Conservation (phyloP, 164 flowering plant species). For the Brasenia schreberi region DNA sequence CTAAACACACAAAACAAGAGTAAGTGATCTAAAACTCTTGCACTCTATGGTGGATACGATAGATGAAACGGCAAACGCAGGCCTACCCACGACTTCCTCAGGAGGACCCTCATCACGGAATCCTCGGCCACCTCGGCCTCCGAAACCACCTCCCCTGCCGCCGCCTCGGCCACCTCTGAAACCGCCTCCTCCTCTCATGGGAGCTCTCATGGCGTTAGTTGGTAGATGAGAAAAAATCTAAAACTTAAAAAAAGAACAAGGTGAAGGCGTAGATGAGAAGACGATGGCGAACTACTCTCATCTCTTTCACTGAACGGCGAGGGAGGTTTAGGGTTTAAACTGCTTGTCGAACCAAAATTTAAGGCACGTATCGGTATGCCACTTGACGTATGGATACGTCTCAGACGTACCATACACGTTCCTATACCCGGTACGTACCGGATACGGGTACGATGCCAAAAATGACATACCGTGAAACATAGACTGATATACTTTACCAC, state of each 20-base stretch:
- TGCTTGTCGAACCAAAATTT: not conserved
- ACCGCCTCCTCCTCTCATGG: slow-evolving; percentile 47
- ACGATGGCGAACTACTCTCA: not conserved
- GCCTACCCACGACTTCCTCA: slow-evolving; percentile 55
- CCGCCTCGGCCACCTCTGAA: slow-evolving; percentile 27
- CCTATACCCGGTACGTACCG: too few species aligned
- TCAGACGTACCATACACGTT: too few species aligned
- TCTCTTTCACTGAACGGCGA: not conserved
- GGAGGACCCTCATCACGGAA: slow-evolving; percentile 83
- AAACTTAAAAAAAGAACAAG: not conserved
- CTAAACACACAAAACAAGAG: not conserved
- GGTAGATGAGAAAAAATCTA: not conserved
- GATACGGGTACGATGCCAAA: too few species aligned
- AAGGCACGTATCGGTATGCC: too few species aligned
- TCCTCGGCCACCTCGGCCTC: slow-evolving; percentile 27
- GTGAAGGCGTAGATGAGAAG: not conserved
- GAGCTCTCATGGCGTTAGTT: slow-evolving; percentile 43
- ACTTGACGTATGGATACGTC: too few species aligned
- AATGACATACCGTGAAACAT: too few species aligned
- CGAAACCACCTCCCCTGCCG: slow-evolving; percentile 21
- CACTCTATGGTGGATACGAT: not conserved
- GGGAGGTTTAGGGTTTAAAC: slow-evolving; percentile 17
- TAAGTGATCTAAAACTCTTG: not conserved
- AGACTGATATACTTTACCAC: too few species aligned
- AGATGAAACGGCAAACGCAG: not conserved